Base-by-base conservation (phyloP, 148 eudicot genomes). In the Pouteria glomerata region DNA sequence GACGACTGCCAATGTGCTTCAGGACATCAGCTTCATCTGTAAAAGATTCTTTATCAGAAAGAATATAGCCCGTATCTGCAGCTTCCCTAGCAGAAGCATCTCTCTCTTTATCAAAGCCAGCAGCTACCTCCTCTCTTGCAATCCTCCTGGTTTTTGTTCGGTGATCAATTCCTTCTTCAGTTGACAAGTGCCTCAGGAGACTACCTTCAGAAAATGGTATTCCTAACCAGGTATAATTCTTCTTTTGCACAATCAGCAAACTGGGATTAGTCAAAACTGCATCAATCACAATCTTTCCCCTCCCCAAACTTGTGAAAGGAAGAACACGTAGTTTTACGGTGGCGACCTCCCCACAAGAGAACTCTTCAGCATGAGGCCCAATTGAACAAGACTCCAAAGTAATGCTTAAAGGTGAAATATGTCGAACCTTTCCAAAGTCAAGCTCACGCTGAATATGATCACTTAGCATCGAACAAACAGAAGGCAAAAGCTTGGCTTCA, bases 271-370 rank as follows among this genome's bases (percentile, higher is more conserved):
- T 81, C 80, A 95, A 71, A 82, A 95, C 89, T 57, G 96, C 99
- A 79, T 95, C 97, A 71, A 95, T 70, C 69, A 95, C 99, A 79
- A 95, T 85, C 65, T 88, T 95, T 39, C 99, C 97, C 79, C 87
- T 89, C 75, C 88, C 87, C 74, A 95, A 76, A 78, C 96, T 95
- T 15, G 89, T 76, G 51, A 95, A 91, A 70, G 99, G 99, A 52
- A 82, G 92, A 73, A 95, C 42, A 7, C 90, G 77, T 56, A 95
- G 68, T 76, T 95, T 95, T 35, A 95, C 76, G 31, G 92, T 84
- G 26, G 97, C 88, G 55, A 82, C 90, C 87, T 95, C 99, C 55
- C 89, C 97, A 74, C 97, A 95, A 47, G 99, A 95, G 74, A 95
- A 92, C 73, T 95, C 99, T 65, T 88, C 94, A 8, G 65, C 78